These are phyloP conservation scores for Tulasnella sp. DNA, from an alignment of 768 basidiomycete species.

Conservation along the genomic window DNA sequence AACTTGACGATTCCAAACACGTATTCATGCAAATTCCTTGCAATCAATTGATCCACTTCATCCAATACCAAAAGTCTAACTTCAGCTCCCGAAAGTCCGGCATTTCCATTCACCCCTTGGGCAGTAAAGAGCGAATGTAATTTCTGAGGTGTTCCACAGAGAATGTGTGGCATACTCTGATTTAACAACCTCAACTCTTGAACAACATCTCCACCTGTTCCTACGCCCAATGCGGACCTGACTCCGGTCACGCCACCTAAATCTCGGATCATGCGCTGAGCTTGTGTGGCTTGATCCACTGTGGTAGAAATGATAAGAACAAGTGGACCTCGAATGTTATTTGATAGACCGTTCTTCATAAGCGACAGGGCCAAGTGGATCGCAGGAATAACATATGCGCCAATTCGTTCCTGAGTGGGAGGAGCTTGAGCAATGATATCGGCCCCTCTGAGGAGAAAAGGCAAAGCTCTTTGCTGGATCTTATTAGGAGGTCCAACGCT, in stretches of 20 bases:
- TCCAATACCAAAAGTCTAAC: conserved; percentile 91
- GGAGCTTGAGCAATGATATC: conserved; percentile 99
- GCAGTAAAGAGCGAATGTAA: conserved; percentile 80
- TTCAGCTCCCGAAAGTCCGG: conserved; percentile 66
- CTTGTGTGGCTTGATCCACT: conserved; percentile 96
- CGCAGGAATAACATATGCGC: conserved; percentile 88
- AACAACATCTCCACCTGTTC: conserved; percentile 49
- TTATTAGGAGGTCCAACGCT: conserved; percentile 98
- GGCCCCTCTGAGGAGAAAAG: conserved; percentile 82
- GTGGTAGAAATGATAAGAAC: conserved; percentile 95
- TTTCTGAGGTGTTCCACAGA: conserved; percentile 96
- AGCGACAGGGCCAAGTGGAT: conserved; percentile 69
- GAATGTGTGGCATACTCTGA: conserved; percentile 86
- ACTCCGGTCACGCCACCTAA: conserved; percentile 88
- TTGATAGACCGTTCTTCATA: conserved; percentile 35
- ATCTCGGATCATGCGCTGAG: conserved; percentile 88
- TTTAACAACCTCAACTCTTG: conserved; percentile 76
- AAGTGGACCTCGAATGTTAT: conserved; percentile 65
- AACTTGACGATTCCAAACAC: conserved; percentile 89
- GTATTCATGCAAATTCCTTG: conserved; percentile 89
- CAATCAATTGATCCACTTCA: conserved; percentile 96
- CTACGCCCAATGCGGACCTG: conserved; percentile 77
- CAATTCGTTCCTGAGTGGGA: conserved; percentile 95
- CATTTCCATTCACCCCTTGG: conserved; percentile 30
- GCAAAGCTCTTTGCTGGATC: conserved; percentile 92